A percentile compares a stretch with the other conserved stretches of the same genome.
Conservation (phyloP, 345 rosid species). For the Salix dunnii region DNA sequence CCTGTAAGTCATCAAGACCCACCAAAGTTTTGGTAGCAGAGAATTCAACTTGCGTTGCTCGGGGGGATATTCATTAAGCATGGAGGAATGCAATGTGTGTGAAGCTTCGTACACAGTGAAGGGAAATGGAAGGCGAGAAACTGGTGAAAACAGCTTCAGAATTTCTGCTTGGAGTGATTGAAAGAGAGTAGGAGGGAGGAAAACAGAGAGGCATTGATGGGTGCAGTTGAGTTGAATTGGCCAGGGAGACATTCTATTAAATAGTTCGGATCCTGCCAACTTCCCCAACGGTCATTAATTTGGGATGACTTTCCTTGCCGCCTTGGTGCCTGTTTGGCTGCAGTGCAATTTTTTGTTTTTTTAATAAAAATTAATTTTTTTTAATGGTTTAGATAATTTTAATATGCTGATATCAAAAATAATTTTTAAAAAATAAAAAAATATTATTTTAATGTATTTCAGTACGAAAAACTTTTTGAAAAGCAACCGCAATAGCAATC, state of each 20-base stretch:
- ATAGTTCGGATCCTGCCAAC: conserved; percentile 28
- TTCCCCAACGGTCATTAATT: conserved; percentile 43
- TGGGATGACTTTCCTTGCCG: conserved; percentile 6
- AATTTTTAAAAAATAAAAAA: too few relatives aligned
- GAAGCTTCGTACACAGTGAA: not conserved
- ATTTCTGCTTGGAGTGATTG: not conserved
- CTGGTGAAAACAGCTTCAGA: not conserved
- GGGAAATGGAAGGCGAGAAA: conserved; percentile 7
- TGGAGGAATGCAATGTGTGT: not conserved
- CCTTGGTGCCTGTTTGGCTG: too few relatives aligned
- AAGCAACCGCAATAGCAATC: too few relatives aligned
- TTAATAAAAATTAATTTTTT: too few relatives aligned
- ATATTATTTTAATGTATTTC: too few relatives aligned
- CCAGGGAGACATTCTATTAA: conserved; percentile 16
- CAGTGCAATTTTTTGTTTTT: too few relatives aligned
- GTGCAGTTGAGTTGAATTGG: conserved; percentile 16
- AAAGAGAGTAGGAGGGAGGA: not conserved
- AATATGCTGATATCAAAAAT: too few relatives aligned
- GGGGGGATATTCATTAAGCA: conserved; percentile 14
- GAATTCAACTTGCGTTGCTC: not conserved
- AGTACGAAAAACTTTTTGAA: too few relatives aligned
- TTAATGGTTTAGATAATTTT: too few relatives aligned
- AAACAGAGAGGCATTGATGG: conserved; percentile 29
- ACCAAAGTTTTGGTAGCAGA: not conserved
- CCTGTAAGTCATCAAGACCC: not conserved